A percentile compares a stretch with the other conserved stretches of the same genome.
Conservation (phyloP, 352 stramenopile genomes). For the Aphanomyces invadans region DNA sequence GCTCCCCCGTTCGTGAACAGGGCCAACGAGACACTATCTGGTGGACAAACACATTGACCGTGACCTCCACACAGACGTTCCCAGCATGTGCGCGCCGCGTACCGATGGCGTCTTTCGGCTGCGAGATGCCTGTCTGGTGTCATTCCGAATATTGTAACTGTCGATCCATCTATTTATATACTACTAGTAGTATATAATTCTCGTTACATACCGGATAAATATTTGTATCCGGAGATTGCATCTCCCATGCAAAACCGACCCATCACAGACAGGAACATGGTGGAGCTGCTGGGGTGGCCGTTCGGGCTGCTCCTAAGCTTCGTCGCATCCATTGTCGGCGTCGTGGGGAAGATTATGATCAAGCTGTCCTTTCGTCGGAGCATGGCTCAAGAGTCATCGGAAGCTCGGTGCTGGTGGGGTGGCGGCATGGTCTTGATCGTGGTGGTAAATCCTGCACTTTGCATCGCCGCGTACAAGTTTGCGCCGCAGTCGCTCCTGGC, state of each 20-base stretch:
- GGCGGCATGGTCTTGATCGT: conserved; percentile 51
- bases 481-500: conserved; percentile 70
- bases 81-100: no score
- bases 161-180: no score
- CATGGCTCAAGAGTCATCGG: background rate
- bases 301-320: conserved; percentile 65
- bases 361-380: conserved; percentile 35
- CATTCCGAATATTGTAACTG: no score
- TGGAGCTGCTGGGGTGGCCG: conserved; percentile 60
- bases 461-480: conserved; percentile 61
- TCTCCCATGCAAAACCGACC: background rate
- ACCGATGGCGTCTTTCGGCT: no score
- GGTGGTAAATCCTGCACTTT: conserved; percentile 61
- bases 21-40: no score
- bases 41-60: no score
- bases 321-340: conserved; percentile 69
- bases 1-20: no score
- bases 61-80: no score
- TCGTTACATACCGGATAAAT: no score
- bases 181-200: no score
- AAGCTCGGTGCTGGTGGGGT: background rate
- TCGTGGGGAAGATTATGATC: conserved; percentile 70
- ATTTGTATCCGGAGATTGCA: background rate
- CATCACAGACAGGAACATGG: conserved; percentile 13
- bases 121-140: no score